Base-by-base conservation (phyloP, 805 yeast genomes). In the Debaryomyces maramus region DNA sequence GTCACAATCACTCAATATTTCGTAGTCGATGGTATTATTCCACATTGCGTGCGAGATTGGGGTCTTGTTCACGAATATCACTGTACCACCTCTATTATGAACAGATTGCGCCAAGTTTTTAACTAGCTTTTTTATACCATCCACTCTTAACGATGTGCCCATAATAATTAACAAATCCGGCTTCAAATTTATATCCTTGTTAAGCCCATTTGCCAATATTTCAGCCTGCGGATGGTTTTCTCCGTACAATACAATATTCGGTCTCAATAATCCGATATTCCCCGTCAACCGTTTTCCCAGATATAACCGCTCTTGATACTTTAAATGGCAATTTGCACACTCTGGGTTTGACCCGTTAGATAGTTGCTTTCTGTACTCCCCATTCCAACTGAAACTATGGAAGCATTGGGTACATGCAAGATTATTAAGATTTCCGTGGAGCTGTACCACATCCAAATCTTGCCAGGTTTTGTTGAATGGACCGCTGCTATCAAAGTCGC, bases 101-200 rank as follows among this genome's bases (percentile, higher is more conserved):
- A 90, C 81, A 14, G 77, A 77, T 45, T 75, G 75, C 34, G 95
- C 81, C 45, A 87, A 59, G 16, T 75, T 73, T 45, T 78, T 77
- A 2, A 90, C 97, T 15, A 91, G 68, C 48, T 77, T 79, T 55
- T 81, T 85, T 34, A 93, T 90, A 1, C 99, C 99, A 48, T 83
- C 86, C 9, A 91, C 98, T 63, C 82, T 86, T 29, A 93, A 69
- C 4, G 97, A 88, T 0, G 99, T 93, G 0, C 99, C 99, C 76
- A 88, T 82, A 8, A 91, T 85, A n/a, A 91, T 63, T 34, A 93
- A 71, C 44, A 87, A 58, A 55, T 89, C 96, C 0, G 97, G 96
- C 43, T 68, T 73, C 31, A 76, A 67, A 44, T 67, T 72, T 42
- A 88, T 55, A 63, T 91, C 98, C 15, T 75, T 69, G 36, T 69